These are phyloP conservation scores for Eucalyptus microcorys DNA, from an alignment of 345 rosid species.

Conservation along the genomic window DNA sequence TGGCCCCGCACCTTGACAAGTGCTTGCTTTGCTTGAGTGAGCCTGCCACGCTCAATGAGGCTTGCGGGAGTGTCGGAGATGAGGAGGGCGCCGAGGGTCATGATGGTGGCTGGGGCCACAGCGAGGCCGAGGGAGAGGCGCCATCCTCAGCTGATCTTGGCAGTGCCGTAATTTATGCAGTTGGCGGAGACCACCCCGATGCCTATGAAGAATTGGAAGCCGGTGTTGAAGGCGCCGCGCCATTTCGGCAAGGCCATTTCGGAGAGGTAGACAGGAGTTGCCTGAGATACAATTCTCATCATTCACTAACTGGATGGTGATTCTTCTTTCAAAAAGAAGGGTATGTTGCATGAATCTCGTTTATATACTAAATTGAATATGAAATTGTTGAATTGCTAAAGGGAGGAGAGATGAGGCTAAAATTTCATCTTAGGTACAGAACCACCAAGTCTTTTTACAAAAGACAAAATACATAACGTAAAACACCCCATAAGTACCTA, in stretches of 20 bases:
- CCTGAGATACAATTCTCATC: slow-evolving; percentile 9
- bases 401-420: too few relatives aligned
- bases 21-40: slow-evolving; percentile 34
- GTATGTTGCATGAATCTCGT: not conserved
- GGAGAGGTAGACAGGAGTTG: slow-evolving; percentile 58
- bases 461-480: too few relatives aligned
- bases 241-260: slow-evolving; percentile 72
- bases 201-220: slow-evolving; percentile 68
- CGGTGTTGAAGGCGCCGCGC: slow-evolving; percentile 77
- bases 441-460: too few relatives aligned
- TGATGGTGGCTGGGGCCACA: slow-evolving; percentile 41
- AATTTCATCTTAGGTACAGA: too few relatives aligned
- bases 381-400: too few relatives aligned
- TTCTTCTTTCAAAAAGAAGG: not conserved
- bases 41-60: slow-evolving; percentile 47
- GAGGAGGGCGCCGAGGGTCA: slow-evolving; percentile 56
- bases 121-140: slow-evolving; percentile 72
- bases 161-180: slow-evolving; percentile 39
- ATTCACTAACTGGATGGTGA: not conserved
- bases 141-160: slow-evolving; percentile 54
- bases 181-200: slow-evolving; percentile 53
- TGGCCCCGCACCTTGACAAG: slow-evolving; percentile 33
- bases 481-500: too few relatives aligned
- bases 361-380: not conserved
- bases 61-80: slow-evolving; percentile 62